Evolutionary conservation across 164 flowering plant genomes (phyloP).

Genomic region (Chloranthus sessilifolius): DNA sequence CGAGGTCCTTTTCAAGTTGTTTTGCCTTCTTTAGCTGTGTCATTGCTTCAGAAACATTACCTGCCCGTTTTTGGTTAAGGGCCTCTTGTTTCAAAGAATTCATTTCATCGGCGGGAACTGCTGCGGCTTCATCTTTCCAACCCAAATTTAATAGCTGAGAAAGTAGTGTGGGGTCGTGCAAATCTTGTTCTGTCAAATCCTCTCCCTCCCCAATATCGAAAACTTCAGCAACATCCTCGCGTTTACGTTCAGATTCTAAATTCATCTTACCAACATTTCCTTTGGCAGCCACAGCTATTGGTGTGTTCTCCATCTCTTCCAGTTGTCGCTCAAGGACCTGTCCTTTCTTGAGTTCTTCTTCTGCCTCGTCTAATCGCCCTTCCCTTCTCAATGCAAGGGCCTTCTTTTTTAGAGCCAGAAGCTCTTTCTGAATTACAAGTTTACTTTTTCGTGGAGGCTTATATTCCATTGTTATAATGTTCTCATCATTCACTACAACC

Average conservation of each 20-base stretch:
- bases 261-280: constrained; percentile 13
- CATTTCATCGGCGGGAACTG: constrained; percentile 30
- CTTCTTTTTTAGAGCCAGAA: constrained; percentile 65
- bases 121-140: constrained; percentile 55
- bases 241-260: constrained; percentile 1
- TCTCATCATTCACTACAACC: constrained; percentile 11
- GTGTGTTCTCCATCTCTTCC: constrained; percentile 52
- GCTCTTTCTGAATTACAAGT: constrained; percentile 65
- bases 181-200: constrained; percentile 70
- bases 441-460: constrained; percentile 48
- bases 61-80: constrained; percentile 56
- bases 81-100: constrained; percentile 69
- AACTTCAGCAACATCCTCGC: constrained; percentile 13
- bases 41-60: constrained; percentile 69
- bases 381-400: constrained; percentile 81
- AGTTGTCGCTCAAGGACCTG: constrained; percentile 69
- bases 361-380: constrained; percentile 78
- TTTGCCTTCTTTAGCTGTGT: constrained; percentile 68
- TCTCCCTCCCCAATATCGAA: constrained; percentile 23
- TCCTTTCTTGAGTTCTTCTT: constrained; percentile 69
- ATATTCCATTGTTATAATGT: constrained; percentile 3
- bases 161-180: constrained; percentile 73
- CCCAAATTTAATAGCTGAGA: constrained; percentile 57
- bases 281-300: constrained; percentile 16
- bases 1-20: constrained; percentile 55